These are phyloP conservation scores for Chenopodium album DNA, from an alignment of 148 eudicot species.

Conservation along the genomic window DNA sequence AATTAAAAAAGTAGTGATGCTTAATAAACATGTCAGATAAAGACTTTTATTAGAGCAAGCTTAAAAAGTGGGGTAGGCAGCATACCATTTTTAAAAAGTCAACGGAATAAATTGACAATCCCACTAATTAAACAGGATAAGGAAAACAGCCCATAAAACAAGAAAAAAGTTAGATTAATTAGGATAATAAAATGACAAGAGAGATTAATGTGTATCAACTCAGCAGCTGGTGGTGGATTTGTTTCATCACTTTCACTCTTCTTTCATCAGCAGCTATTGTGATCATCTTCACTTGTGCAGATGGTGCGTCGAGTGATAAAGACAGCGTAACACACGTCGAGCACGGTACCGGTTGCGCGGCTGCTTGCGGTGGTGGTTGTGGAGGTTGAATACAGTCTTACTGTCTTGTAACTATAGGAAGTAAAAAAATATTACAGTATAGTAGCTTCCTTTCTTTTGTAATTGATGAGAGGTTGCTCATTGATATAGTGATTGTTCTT, in stretches of 20 bases:
- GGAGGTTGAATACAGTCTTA: constrained; percentile 27
- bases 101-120: too few species aligned
- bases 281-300: constrained; percentile 42
- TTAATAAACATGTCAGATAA: too few species aligned
- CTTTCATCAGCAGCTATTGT: constrained; percentile 16
- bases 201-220: constrained; percentile 4
- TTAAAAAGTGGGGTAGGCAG: too few species aligned
- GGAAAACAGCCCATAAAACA: neutral
- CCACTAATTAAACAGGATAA: neutral
- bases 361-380: constrained; percentile 37
- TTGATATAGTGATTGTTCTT: too few species aligned
- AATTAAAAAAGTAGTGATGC: too few species aligned
- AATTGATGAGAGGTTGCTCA: too few species aligned
- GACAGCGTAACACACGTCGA: constrained; percentile 14
- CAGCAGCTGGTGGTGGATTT: constrained; percentile 30
- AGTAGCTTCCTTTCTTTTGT: too few species aligned
- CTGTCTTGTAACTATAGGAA: too few species aligned
- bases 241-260: constrained; percentile 30
- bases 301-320: constrained; percentile 41
- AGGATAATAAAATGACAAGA: constrained; percentile 1
- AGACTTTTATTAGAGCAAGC: too few species aligned
- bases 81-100: too few species aligned
- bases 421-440: too few species aligned
- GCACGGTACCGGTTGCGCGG: constrained; percentile 17
- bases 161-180: neutral